Conservation (phyloP, 2,329 filamentous ascomycete genomes). For the Penicillium decumbens region DNA sequence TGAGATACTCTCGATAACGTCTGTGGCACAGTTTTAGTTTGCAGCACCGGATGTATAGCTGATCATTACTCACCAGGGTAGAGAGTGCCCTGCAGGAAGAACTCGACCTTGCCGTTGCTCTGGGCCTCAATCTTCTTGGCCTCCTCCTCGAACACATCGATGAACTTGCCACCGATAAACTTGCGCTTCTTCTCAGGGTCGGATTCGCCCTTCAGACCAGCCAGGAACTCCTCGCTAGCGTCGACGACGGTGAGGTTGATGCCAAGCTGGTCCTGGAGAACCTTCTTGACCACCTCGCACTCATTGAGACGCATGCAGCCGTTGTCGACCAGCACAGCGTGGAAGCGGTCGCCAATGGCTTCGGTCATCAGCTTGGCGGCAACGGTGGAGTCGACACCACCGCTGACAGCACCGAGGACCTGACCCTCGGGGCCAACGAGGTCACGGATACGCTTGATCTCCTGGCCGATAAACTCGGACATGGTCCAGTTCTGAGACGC, state of each 20-base stretch:
- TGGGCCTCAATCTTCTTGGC: conserved; percentile 35
- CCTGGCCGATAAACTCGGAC: conserved; percentile 73
- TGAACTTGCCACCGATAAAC: conserved; percentile 79
- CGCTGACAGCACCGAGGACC: conserved; percentile 73
- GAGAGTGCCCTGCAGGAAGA: conserved; percentile 81
- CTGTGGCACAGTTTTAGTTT: neutral
- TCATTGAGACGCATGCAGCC: conserved; percentile 84
- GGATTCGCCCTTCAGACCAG: conserved; percentile 65
- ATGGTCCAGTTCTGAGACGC: conserved; percentile 78
- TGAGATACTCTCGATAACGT: conserved; percentile 56
- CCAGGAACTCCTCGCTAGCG: conserved; percentile 71
- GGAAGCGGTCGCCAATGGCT: conserved; percentile 80
- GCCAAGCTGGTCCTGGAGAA: conserved; percentile 69
- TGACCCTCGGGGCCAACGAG: conserved; percentile 78
- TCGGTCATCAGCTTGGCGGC: conserved; percentile 68
- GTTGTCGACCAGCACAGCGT: conserved; percentile 80
- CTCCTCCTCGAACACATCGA: conserved; percentile 77
- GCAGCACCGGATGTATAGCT: neutral
- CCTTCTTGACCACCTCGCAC: conserved; percentile 74
- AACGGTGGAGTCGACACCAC: conserved; percentile 86
- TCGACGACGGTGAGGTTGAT: conserved; percentile 90
- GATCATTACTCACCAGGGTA: conserved; percentile 60
- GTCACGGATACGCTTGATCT: conserved; percentile 73
- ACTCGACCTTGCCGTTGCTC: conserved; percentile 63
- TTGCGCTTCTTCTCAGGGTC: conserved; percentile 88